Evolutionary conservation across 805 yeast genomes (phyloP), one percentile per base, ranked within the genome.

Genomic region (Starmerella sirachaensis): DNA sequence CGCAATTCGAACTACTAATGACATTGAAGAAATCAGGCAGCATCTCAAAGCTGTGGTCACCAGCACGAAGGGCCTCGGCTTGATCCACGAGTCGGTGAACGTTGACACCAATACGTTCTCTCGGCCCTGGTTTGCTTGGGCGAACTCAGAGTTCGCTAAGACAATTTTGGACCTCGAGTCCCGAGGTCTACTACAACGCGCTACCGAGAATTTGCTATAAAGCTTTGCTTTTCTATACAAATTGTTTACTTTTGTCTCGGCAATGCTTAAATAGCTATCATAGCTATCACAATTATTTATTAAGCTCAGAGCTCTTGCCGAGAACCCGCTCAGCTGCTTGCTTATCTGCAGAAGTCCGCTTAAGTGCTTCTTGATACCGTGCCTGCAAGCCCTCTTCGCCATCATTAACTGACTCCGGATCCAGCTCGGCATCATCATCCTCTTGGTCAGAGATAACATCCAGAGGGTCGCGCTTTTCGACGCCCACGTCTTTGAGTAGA

Each of bases 71-170:
- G 78, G 75, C 0, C 61, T 83, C 16, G 95, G 95, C 0, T 63
- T 84, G 39, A 75, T 84, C 72, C 94, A 84, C 55, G 95, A 84
- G 61, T 69, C 79, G 40, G 73, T 84, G 3, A 61, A 78, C 41
- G 93, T 83, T 8, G 66, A 76, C 48, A 60, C 67, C 5, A 35
- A 41, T n/a, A 62, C 62, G 2, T 85, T 58, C 54, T 80, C 94
- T 0, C 63, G 95, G 42, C 72, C 91, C 2, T 84, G 95, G 95
- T 85, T 85, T 62, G 78, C 93, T 5, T 84, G 95, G 95, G 80
- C 93, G 49, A 84, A 84, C 54, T 75, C 93, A 1, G 94, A 85
- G 58, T 82, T 84, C 60, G 94, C 85, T 16, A 81, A 81, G 57
- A 78, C 93, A 1, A 76, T 84, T n/a, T 56, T 84, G 31, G 78